Evolutionary conservation across 2,329 filamentous ascomycete genomes (phyloP).

Genomic region (Oidium heveae): DNA sequence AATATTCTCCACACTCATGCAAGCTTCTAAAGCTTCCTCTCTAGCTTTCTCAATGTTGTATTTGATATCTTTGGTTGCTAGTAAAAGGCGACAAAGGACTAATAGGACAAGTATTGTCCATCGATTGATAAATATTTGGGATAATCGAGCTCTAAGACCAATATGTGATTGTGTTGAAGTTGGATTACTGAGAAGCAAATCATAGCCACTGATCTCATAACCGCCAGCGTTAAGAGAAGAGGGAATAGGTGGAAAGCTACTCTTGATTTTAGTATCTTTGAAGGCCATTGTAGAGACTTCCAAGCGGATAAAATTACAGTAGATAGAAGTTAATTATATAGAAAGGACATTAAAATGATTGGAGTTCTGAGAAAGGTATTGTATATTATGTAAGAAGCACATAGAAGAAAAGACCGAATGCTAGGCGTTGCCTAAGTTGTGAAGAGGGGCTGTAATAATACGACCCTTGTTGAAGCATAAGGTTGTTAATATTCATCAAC

Average conservation of each 20-base stretch:
- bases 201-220: conserved; percentile 9
- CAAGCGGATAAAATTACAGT: no score
- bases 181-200: conserved; percentile 25
- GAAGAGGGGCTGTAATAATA: no score
- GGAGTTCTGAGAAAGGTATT: no score
- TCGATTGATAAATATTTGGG: conserved; percentile 91
- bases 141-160: conserved; percentile 65
- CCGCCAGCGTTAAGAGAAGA: conserved; percentile 11
- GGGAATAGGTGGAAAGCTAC: conserved; percentile 15
- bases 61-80: conserved; percentile 49
- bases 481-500: no score
- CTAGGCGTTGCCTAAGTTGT: no score
- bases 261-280: no score
- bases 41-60: conserved; percentile 53
- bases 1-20: conserved; percentile 73
- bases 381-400: no score
- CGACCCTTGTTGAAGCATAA: no score
- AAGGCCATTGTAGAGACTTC: no score
- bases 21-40: conserved; percentile 62
- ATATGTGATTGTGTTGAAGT: conserved; percentile 71
- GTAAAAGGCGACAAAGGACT: conserved; percentile 55
- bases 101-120: conserved; percentile 84
- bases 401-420: no score
- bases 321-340: no score
- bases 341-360: no score